Evolutionary conservation across 2,329 filamentous ascomycete genomes (phyloP).

Genomic region (Xylariaceae sp.): DNA sequence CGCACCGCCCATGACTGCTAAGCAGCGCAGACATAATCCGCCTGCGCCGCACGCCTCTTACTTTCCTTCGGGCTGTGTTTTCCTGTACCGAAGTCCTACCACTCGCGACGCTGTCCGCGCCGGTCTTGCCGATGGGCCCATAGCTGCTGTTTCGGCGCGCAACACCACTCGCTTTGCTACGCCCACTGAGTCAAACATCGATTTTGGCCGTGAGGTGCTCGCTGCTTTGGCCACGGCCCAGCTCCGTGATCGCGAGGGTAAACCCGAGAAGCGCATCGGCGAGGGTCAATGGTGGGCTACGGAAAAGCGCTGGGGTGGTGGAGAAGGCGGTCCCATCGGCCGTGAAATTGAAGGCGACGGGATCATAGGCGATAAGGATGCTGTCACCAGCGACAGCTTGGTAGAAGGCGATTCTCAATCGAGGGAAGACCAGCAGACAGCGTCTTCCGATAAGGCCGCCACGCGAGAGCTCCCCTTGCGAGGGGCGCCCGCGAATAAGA

Average conservation of each 20-base stretch:
- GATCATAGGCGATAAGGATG: conserved; percentile 43
- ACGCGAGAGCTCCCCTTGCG: conserved; percentile 23
- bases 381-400: conserved; percentile 1
- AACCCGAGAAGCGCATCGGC: conserved; percentile 51
- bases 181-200: conserved; percentile 54
- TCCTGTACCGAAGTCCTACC: conserved; percentile 54
- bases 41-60: conserved; percentile 43
- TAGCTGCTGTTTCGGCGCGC: conserved; percentile 56
- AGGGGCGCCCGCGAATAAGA: conserved; percentile 38
- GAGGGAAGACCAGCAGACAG: neutral
- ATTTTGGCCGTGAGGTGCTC: conserved; percentile 56
- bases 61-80: conserved; percentile 54
- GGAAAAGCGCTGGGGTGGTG: conserved; percentile 58
- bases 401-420: neutral
- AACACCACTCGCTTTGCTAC: conserved; percentile 47
- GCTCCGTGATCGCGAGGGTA: conserved; percentile 55
- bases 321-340: conserved; percentile 57
- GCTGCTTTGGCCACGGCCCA: conserved; percentile 59
- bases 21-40: neutral
- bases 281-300: conserved; percentile 58
- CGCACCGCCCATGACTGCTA: conserved; percentile 25
- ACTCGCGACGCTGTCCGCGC: conserved; percentile 56
- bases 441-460: neutral
- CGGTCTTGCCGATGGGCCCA: conserved; percentile 56
- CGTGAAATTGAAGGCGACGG: conserved; percentile 50